Evolutionary conservation across 2,329 filamentous ascomycete genomes (phyloP).

Genomic region (Colletotrichum sp.): DNA sequence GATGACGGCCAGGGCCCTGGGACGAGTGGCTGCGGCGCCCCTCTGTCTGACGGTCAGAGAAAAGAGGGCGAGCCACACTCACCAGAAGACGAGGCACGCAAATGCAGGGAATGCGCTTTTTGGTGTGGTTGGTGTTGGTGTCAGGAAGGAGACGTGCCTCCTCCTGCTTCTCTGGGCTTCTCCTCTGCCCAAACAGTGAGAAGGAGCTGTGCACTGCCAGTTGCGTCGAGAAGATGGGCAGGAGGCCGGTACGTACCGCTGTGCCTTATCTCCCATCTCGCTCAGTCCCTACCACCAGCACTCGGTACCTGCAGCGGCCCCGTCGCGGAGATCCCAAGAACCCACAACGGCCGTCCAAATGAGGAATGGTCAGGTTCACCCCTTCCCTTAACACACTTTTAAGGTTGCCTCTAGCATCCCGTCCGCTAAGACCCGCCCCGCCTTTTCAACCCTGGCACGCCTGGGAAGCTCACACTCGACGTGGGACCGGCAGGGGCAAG

Average conservation of each 20-base stretch:
- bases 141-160: not conserved
- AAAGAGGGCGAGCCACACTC: not conserved
- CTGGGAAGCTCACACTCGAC: not conserved
- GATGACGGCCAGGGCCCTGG: conserved; percentile 2
- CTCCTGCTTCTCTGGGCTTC: not conserved
- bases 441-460: not conserved
- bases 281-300: not conserved
- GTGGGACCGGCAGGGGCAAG: not conserved
- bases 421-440: conserved; percentile 9
- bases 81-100: not conserved
- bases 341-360: not conserved
- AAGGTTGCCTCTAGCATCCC: conserved; percentile 18
- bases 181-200: not conserved
- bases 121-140: not conserved
- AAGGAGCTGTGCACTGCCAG: not conserved
- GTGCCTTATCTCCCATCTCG: not conserved
- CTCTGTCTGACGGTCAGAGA: conserved; percentile 5
- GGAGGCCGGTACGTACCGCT: not conserved
- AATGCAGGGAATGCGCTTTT: not conserved
- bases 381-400: conserved; percentile 5
- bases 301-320: conserved; percentile 15
- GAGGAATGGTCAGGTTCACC: not conserved
- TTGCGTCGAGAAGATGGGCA: not conserved
- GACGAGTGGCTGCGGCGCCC: not conserved
- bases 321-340: not conserved